These are phyloP conservation scores for Melocanna baccifera DNA, from an alignment of 176 grass and related monocot species.

Conservation along the genomic window DNA sequence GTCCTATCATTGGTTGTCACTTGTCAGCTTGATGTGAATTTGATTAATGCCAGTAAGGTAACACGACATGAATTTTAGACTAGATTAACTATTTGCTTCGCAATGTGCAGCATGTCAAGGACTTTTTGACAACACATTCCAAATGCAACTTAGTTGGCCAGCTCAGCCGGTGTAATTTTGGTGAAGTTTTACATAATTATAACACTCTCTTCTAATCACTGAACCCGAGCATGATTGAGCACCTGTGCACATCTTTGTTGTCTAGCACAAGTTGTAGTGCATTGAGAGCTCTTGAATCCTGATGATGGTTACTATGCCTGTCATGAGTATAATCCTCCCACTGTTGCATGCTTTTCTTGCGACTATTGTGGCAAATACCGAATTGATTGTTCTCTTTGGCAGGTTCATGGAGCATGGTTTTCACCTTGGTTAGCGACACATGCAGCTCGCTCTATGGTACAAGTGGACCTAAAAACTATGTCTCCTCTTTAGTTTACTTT, in stretches of 20 bases:
- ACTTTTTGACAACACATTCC: not conserved
- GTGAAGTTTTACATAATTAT: not conserved
- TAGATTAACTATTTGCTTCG: not conserved
- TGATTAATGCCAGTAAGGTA: not conserved
- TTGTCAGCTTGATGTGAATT: constrained; percentile 15
- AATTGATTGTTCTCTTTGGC: constrained; percentile 18
- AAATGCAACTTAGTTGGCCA: not conserved
- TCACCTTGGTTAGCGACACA: constrained; percentile 75
- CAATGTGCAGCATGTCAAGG: not conserved
- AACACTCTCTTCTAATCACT: constrained; percentile 2
- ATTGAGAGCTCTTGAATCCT: not conserved
- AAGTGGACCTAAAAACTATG: constrained; percentile 15
- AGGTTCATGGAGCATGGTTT: constrained; percentile 90
- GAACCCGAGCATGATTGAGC: not conserved
- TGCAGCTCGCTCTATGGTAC: constrained; percentile 49
- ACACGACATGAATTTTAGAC: not conserved
- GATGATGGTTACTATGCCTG: not conserved
- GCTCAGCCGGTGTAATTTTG: not conserved
- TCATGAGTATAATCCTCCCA: not conserved
- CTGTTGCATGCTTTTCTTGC: not conserved
- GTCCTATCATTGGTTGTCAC: constrained; percentile 8
- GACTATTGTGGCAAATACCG: not conserved
- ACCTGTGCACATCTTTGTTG: not conserved
- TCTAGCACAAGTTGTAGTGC: not conserved
- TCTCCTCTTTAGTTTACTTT: constrained; percentile 30